These are phyloP conservation scores for Euclidium syriacum DNA, from an alignment of 345 rosid genomes.

Conservation along the genomic window DNA sequence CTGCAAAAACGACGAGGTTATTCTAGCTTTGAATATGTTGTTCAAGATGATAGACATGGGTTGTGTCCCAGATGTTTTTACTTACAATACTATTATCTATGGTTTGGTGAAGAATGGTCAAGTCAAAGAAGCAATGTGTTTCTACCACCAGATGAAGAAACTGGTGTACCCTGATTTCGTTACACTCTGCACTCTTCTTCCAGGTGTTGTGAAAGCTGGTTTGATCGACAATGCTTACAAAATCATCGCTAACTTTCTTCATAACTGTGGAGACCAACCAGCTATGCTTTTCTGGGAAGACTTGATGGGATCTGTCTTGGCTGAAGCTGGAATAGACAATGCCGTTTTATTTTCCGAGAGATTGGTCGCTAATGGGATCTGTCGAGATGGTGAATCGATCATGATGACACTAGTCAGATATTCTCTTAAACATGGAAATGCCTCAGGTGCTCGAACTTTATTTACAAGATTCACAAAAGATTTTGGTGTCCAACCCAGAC, in stretches of 20 bases:
- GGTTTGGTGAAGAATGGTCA: slow-evolving; percentile 61
- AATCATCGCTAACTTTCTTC: slow-evolving; percentile 51
- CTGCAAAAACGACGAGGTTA: slow-evolving; percentile 80
- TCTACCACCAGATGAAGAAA: slow-evolving; percentile 91
- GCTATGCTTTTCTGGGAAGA: slow-evolving; percentile 57
- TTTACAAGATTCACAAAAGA: slow-evolving; percentile 55
- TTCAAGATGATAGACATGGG: slow-evolving; percentile 52
- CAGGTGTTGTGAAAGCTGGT: slow-evolving; percentile 65
- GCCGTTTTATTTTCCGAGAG: slow-evolving; percentile 58
- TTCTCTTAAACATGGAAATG: slow-evolving; percentile 53
- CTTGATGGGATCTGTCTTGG: slow-evolving; percentile 61
- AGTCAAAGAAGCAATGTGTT: slow-evolving; percentile 57
- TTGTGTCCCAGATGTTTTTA: slow-evolving; percentile 72
- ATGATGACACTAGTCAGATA: slow-evolving; percentile 59
- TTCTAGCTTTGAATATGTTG: slow-evolving; percentile 62
- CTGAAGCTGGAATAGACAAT: slow-evolving; percentile 53
- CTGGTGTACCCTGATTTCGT: slow-evolving; percentile 65
- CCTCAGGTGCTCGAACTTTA: slow-evolving; percentile 43
- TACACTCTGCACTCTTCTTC: slow-evolving; percentile 81
- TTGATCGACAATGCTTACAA: slow-evolving; percentile 59
- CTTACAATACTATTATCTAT: slow-evolving; percentile 74
- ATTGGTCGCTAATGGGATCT: slow-evolving; percentile 43
- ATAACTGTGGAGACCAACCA: slow-evolving; percentile 26
- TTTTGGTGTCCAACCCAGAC: slow-evolving; percentile 47
- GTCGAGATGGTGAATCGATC: slow-evolving; percentile 50